These are phyloP conservation scores for Paxillus ammoniavirescens DNA, from an alignment of 768 basidiomycete genomes.

Conservation along the genomic window DNA sequence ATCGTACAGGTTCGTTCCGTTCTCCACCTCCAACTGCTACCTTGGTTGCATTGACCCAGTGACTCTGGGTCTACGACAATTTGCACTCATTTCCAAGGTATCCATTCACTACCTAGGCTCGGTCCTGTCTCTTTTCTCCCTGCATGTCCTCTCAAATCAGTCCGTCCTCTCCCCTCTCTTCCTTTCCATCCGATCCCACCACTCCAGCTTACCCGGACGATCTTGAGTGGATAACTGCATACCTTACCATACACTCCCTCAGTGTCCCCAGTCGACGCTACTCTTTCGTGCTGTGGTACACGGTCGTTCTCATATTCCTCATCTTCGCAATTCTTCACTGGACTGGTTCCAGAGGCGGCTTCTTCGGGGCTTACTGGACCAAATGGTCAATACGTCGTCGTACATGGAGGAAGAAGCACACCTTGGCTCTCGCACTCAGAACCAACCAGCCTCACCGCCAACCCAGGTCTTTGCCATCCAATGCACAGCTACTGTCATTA, in stretches of 20 bases:
- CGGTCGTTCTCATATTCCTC: slow-evolving; percentile 42
- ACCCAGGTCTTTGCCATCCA: slow-evolving; percentile 53
- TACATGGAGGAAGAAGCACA: slow-evolving; percentile 54
- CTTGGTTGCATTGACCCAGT: not conserved
- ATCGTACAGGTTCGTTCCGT: not conserved
- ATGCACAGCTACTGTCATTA: slow-evolving; percentile 58
- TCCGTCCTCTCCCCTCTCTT: slow-evolving; percentile 5
- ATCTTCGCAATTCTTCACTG: slow-evolving; percentile 42
- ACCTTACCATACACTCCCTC: slow-evolving; percentile 55
- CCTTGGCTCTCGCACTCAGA: slow-evolving; percentile 33
- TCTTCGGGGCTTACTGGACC: slow-evolving; percentile 51
- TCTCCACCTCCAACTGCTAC: not conserved
- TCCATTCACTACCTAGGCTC: not conserved
- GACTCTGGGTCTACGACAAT: not conserved
- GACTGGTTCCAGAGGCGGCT: slow-evolving; percentile 40
- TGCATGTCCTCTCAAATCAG: slow-evolving; percentile 1
- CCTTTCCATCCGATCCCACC: slow-evolving; percentile 36
- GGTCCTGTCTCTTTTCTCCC: not conserved
- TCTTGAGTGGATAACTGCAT: slow-evolving; percentile 54
- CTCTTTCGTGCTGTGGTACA: slow-evolving; percentile 60
- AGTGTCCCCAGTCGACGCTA: slow-evolving; percentile 53
- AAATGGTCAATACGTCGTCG: slow-evolving; percentile 58
- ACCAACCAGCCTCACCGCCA: slow-evolving; percentile 38
- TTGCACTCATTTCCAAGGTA: not conserved
- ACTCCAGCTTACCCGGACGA: slow-evolving; percentile 44